phyloP scores from a whole-genome alignment of 1,284 basidiomycete species.

The Ceratobasidium sp. region DNA sequence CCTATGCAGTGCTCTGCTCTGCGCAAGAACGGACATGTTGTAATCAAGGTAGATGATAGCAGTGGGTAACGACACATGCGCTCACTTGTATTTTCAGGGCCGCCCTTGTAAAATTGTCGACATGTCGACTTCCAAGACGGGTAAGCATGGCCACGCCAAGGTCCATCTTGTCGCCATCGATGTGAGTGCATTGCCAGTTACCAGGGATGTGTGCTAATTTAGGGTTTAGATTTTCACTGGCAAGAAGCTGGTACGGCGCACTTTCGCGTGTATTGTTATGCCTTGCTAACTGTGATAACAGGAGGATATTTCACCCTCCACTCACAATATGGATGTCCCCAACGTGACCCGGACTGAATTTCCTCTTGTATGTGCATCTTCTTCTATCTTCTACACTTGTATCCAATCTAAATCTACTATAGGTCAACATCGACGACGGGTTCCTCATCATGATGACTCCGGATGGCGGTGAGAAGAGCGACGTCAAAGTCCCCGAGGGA shows the following conservation, averaged over 20 bases:
- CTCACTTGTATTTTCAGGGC: conserved; percentile 53
- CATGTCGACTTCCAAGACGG: conserved; percentile 99
- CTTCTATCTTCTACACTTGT: not conserved
- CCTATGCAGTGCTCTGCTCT: conserved; percentile 99
- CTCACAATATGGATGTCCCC: conserved; percentile 99
- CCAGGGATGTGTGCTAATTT: no score
- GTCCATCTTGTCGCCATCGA: conserved; percentile 97
- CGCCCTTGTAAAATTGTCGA: conserved; percentile 99
- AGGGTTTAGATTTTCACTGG: conserved; percentile 85
- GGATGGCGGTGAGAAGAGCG: conserved; percentile 90
- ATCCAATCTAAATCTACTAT: conserved; percentile 12
- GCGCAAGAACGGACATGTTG: conserved; percentile 89
- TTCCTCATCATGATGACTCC: conserved; percentile 94
- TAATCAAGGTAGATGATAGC: conserved; percentile 76
- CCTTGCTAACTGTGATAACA: conserved; percentile 49
- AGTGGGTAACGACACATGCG: conserved; percentile 44
- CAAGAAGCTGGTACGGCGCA: conserved; percentile 80
- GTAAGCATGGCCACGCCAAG: conserved; percentile 99
- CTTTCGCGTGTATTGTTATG: not conserved
- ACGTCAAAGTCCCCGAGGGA: conserved; percentile 91
- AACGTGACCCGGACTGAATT: conserved; percentile 92
- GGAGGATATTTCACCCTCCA: conserved; percentile 99
- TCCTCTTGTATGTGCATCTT: conserved; percentile 70
- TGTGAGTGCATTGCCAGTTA: no score
- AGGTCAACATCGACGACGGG: conserved; percentile 87